Evolutionary conservation across 768 basidiomycete genomes (phyloP), one percentile per base, ranked within the genome.

Genomic region (Kwoniella mangroviensis): DNA sequence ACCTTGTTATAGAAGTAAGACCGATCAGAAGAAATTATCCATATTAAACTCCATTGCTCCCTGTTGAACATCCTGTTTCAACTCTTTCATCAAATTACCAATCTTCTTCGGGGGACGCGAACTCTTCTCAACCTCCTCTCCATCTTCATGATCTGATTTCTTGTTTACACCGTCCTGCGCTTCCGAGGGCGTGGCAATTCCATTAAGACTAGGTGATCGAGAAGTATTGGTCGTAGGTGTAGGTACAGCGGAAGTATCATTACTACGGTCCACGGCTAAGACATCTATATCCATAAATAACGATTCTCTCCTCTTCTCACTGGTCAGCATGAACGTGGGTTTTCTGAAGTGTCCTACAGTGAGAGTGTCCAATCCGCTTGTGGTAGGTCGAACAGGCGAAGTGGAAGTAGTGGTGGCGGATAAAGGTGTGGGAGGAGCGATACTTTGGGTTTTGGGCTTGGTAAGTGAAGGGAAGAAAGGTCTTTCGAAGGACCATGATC

Each of bases 211-310:
- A 51, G 41, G 51, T 24, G 45, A 19, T 13, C 45, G 19, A n/a
- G 60, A 49, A 15, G 28, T 40, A 34, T 34, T 34, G 34, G 34
- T 34, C 34, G 41, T 45, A 4, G 65, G 65, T 10, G 65, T 57
- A 17, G 52, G 65, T 6, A 45, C 26, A 17, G 54, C 65, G 15
- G 56, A 54, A 9, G 51, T 45, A 51, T 58, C 34, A 17, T 19
- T 45, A 54, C 61, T 69, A 42, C 79, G 40, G 69, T 80, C 34
- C 6, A 34, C 65, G 81, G 84, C 11, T 88, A 89, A 2, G 90
- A 89, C 86, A 69, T 93, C 92, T 88, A 97, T 94, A 83, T 97
- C 94, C 74, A 96, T 95, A 75, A 93, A 77, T 73, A 96, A 92
- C 6, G 91, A 91, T 3, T 91, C 87, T 58, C 87, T 85, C 55